Evolutionary conservation across 768 basidiomycete genomes (phyloP).

Genomic region (Rhodotorula taiwanensis): DNA sequence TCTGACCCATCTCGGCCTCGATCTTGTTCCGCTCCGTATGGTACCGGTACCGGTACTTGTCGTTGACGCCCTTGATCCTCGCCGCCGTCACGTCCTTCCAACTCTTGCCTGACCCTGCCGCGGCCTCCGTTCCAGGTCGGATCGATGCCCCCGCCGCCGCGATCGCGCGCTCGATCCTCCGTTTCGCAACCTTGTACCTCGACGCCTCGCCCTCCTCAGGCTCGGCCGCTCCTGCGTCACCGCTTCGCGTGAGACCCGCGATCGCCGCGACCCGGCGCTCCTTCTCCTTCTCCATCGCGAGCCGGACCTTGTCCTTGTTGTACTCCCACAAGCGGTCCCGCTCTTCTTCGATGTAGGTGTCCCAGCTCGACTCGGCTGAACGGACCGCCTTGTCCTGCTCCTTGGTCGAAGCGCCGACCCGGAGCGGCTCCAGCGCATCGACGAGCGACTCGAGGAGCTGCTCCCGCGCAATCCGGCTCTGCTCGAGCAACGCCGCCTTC

Average conservation of each 20-base stretch:
- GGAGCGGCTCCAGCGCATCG: conserved; percentile 9
- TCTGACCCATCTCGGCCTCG: conserved; percentile 30
- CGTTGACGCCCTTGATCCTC: conserved; percentile 27
- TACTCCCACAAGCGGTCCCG: conserved; percentile 12
- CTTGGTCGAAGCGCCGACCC: neutral
- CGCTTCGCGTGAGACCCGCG: neutral
- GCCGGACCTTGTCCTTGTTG: conserved; percentile 11
- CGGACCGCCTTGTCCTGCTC: conserved; percentile 9
- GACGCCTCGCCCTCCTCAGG: conserved; percentile 6
- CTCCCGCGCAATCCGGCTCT: conserved; percentile 9
- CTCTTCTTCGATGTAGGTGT: conserved; percentile 11
- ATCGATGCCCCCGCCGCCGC: conserved; percentile 5
- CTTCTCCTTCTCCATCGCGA: conserved; percentile 27
- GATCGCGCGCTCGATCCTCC: conserved; percentile 27
- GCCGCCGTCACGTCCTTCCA: conserved; percentile 23
- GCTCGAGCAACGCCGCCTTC: conserved; percentile 9
- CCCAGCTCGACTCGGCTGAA: conserved; percentile 21
- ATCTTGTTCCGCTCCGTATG: conserved; percentile 27
- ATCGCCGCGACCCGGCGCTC: conserved; percentile 10
- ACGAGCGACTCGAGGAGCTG: conserved; percentile 21
- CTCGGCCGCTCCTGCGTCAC: neutral
- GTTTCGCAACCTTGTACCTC: conserved; percentile 16
- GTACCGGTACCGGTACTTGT: conserved; percentile 28
- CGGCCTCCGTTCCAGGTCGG: neutral
- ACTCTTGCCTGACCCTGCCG: neutral